These are phyloP conservation scores for Chlamydomonas reinhardtii DNA, from an alignment of 163 green algal species.

Conservation along the genomic window DNA sequence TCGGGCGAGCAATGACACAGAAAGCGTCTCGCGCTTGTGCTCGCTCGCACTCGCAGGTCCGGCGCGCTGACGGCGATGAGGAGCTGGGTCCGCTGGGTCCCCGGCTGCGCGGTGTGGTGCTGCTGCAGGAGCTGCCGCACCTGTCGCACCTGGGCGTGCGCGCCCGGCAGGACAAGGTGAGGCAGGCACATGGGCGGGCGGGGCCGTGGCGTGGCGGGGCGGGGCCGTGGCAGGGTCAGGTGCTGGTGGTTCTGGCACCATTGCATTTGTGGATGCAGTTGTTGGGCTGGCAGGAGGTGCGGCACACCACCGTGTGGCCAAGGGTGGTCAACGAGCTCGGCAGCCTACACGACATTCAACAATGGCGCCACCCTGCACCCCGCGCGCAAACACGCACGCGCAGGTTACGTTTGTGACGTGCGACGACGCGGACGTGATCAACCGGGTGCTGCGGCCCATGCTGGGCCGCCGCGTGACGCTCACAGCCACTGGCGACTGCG, in stretches of 20 bases:
- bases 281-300: too few relatives aligned
- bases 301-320: too few relatives aligned
- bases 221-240: neutral
- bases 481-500: slow-evolving; percentile 45
- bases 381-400: too few relatives aligned
- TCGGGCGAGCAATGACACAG: too few relatives aligned
- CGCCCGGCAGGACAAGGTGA: slow-evolving; percentile 87
- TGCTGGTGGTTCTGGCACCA: too few relatives aligned
- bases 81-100: slow-evolving; percentile 82
- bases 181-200: neutral
- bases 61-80: slow-evolving; percentile 87
- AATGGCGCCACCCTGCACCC: too few relatives aligned
- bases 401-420: slow-evolving; percentile 88
- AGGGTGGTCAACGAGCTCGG: too few relatives aligned
- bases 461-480: slow-evolving; percentile 73
- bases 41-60: neutral
- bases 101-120: slow-evolving; percentile 82
- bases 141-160: slow-evolving; percentile 92
- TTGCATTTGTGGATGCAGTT: too few relatives aligned
- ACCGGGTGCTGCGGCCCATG: slow-evolving; percentile 68
- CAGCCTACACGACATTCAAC: too few relatives aligned
- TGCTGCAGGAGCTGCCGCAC: slow-evolving; percentile 91
- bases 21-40: too few relatives aligned
- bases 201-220: too few relatives aligned
- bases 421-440: slow-evolving; percentile 77